phyloP scores from a whole-genome alignment of 1,139 yeast genomes.

The Meyerozyma sp. region DNA sequence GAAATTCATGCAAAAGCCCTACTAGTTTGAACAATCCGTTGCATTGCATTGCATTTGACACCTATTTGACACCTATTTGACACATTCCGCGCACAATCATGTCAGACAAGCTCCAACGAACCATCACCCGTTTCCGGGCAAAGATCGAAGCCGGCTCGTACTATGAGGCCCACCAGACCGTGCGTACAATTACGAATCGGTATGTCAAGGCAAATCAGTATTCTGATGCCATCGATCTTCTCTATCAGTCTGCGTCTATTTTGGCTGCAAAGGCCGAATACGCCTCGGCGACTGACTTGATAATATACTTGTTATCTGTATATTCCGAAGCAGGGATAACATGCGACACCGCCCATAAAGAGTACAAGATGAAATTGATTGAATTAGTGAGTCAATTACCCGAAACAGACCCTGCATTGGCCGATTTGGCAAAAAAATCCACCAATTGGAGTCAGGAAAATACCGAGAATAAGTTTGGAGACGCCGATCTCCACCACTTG shows the following conservation, averaged over 20 bases:
- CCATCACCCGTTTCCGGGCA: background rate
- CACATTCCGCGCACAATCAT: background rate
- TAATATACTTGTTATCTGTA: conserved; percentile 67
- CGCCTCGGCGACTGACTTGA: conserved; percentile 77
- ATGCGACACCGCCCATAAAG: conserved; percentile 25
- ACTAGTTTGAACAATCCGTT: background rate
- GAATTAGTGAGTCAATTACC: conserved; percentile 48
- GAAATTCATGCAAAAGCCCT: background rate
- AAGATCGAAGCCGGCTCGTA: conserved; percentile 71
- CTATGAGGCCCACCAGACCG: conserved; percentile 94
- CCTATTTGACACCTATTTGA: background rate
- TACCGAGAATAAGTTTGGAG: conserved; percentile 58
- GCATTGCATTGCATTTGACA: background rate
- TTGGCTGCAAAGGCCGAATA: conserved; percentile 65
- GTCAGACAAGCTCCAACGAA: conserved; percentile 2
- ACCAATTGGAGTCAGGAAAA: conserved; percentile 58
- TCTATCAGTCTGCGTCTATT: conserved; percentile 65
- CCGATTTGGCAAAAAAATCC: conserved; percentile 59
- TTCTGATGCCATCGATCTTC: conserved; percentile 64
- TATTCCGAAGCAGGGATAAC: conserved; percentile 46
- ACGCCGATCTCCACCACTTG: conserved; percentile 66
- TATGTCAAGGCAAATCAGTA: conserved; percentile 67
- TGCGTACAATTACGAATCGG: conserved; percentile 82
- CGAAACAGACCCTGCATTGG: conserved; percentile 61
- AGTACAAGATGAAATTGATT: conserved; percentile 32